Evolutionary conservation across 768 basidiomycete genomes (phyloP).

Genomic region (Collybia sordida): DNA sequence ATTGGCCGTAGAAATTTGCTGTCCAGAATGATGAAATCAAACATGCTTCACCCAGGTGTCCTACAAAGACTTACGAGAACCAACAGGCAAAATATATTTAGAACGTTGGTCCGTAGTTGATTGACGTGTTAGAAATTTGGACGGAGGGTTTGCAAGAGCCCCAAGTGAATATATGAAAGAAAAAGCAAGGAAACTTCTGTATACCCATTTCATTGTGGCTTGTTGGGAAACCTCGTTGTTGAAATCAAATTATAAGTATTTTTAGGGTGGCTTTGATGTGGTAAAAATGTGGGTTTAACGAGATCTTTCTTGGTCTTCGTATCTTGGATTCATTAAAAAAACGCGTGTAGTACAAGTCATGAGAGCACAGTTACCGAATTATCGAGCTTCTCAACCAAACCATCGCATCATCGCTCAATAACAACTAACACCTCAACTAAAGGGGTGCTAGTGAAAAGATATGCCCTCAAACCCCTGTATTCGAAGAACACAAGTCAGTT

Average conservation of each 20-base stretch:
- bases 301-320: neutral
- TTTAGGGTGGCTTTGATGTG: conserved; percentile 12
- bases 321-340: neutral
- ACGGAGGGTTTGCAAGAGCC: neutral
- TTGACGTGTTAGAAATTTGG: conserved; percentile 12
- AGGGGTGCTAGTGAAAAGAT: too few species aligned
- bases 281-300: conserved; percentile 4
- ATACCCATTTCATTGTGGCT: conserved; percentile 9
- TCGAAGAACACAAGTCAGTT: too few species aligned
- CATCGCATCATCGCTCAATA: neutral
- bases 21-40: neutral
- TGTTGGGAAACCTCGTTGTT: neutral
- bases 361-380: conserved; percentile 6
- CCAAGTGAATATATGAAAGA: conserved; percentile 4
- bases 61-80: conserved; percentile 13
- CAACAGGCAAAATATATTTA: conserved; percentile 21
- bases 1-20: conserved; percentile 25
- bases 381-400: conserved; percentile 8
- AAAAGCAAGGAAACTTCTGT: conserved; percentile 7
- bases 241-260: conserved; percentile 6
- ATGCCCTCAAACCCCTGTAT: too few species aligned
- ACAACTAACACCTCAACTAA: too few species aligned
- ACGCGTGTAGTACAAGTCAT: conserved; percentile 14
- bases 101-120: conserved; percentile 18
- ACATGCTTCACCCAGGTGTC: neutral